Evolutionary conservation across 2,329 filamentous ascomycete species (phyloP), one percentile per base, ranked within the genome.

Genomic region (Metarhizium robertsii): DNA sequence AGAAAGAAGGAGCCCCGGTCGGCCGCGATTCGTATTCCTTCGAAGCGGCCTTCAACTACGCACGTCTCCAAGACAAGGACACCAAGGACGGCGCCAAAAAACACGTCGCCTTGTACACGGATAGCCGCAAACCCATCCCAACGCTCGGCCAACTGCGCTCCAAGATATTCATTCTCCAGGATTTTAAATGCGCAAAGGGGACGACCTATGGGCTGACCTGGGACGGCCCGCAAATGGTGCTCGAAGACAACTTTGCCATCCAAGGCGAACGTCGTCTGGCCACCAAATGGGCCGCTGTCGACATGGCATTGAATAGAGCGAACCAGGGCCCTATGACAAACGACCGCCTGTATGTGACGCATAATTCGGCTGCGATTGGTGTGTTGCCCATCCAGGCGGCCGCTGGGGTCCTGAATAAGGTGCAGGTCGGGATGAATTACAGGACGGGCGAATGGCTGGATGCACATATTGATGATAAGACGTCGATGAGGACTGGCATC

Each of bases 361-460:
- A 79, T 62, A 60, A 75, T 30, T 77, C 74, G 18, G 76, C 76
- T n/a, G 73, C 71, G 18, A 69, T 77, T 3, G 75, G 74, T 29
- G 74, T 79, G 10, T 58, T 75, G 55, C 76, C 76, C 36, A 76
- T 79, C 53, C 73, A 77, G 61, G 76, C 75, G 2, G 76, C 76
- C 7, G 75, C 76, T 0, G 76, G 76, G 0, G 70, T 73, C n/a
- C 59, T 62, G 53, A 73, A 76, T 58, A 30, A 48, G 45, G 67
- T 67, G 11, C 66, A 77, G 4, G 61, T 62, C 18, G 76, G 76
- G 25, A 76, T 79, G 67, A 79, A 79, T 56, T 74, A 77, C 60
- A 70, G 73, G 65, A 76, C 75, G 32, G 75, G 75, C 30, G 64
- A 66, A 58, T 78, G 73, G 71, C 66, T 78, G 47, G 62, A 65